A percentile compares a stretch with the other conserved stretches of the same genome.
These are phyloP conservation scores for Plasmodium blacklocki DNA, from an alignment of 169 alveolate genomes.

Conservation along the genomic window DNA sequence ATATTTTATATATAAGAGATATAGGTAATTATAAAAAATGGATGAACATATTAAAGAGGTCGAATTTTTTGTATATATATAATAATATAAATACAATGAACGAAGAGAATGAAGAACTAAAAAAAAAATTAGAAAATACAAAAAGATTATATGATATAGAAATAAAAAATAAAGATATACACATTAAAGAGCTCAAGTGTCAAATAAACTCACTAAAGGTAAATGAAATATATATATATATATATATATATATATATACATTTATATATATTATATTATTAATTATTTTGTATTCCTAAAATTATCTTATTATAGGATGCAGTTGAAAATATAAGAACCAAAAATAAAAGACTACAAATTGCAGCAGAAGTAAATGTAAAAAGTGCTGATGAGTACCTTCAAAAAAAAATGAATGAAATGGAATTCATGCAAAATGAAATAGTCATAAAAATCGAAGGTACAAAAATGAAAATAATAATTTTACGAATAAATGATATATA, in stretches of 20 bases:
- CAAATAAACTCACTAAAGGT: slow-evolving; percentile 43
- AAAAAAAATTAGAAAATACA: slow-evolving; percentile 13
- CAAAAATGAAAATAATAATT: not conserved
- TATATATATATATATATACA: not conserved
- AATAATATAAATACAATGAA: slow-evolving; percentile 11
- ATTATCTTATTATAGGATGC: slow-evolving; percentile 6
- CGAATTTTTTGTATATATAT: slow-evolving; percentile 23
- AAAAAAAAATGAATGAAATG: slow-evolving; percentile 46
- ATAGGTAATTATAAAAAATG: slow-evolving; percentile 36
- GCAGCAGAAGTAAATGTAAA: slow-evolving; percentile 52
- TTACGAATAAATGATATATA: not conserved
- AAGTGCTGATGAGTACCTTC: slow-evolving; percentile 62
- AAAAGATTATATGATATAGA: slow-evolving; percentile 32
- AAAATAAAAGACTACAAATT: slow-evolving; percentile 46
- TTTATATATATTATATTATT: not conserved
- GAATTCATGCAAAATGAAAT: slow-evolving; percentile 27
- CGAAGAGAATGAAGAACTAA: slow-evolving; percentile 64
- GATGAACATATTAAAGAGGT: slow-evolving; percentile 15
- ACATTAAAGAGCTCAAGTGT: slow-evolving; percentile 15
- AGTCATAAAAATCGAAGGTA: slow-evolving; percentile 48
- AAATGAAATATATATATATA: not conserved
- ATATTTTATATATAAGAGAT: slow-evolving; percentile 22
- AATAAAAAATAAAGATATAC: slow-evolving; percentile 47
- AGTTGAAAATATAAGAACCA: slow-evolving; percentile 31
- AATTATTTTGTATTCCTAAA: not conserved